Evolutionary conservation across 2,329 filamentous ascomycete genomes (phyloP), one percentile per base, ranked within the genome.

Genomic region (Pseudogymnoascus sp.): DNA sequence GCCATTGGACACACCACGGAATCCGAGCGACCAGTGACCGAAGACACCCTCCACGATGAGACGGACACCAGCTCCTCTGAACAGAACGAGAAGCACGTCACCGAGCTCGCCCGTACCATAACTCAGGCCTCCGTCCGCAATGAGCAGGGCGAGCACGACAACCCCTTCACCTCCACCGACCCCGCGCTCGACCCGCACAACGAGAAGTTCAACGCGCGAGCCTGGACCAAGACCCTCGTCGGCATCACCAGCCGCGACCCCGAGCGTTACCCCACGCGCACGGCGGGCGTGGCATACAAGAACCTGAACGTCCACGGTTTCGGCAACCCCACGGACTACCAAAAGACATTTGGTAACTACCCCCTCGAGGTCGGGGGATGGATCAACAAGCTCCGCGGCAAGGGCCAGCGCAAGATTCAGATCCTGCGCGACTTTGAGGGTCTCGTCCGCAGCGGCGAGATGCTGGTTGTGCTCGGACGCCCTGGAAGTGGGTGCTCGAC

Each of bases 301-400:
- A 81, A 88, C 69, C 76, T 90, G 60, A 88, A 82, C 62, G 85
- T 89, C 8, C 83, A 86, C 68, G 87, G 87, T 59, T 90, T 80
- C 67, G 87, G 87, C 43, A 81, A 81, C 53, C 77, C 83, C 0
- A 89, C 86, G 1, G 87, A 90, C 70, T 90, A 86, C 72, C 87
- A 90, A 69, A 86, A 84, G 73, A 86, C 79, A 65, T 83, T 88
- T 30, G 76, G 74, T 64, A 88, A 87, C 66, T 75, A 86, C 61
- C 83, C 81, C 76, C 72, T 87, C 2, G 80, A 82, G 57, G 67
- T 72, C 0, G 73, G 72, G 1, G 75, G 75, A 9, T 59, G 78
- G n/a, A 69, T 74, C 1, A 77, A 79, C 60, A 74, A 80, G 65
- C 63, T 85, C 1, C 69, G 87, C 30, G 82, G 82, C 47, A 79